These are phyloP conservation scores for Penicillium bialowiezense DNA, from an alignment of 495 filamentous ascomycete species.

Conservation along the genomic window DNA sequence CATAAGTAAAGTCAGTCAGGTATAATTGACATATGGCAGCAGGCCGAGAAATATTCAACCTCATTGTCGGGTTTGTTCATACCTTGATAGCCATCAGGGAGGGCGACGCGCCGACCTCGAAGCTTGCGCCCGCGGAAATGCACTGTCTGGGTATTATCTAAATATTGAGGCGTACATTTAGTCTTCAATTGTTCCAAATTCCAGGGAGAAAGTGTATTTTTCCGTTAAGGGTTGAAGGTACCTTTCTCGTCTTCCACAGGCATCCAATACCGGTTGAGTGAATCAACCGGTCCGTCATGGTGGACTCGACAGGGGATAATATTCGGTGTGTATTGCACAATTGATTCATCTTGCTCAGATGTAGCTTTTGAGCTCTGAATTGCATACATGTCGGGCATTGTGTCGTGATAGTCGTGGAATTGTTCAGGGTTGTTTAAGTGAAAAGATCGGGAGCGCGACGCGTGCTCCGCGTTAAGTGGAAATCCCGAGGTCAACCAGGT, in stretches of 20 bases:
- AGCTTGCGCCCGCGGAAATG: constrained; percentile 86
- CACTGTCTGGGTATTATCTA: constrained; percentile 52
- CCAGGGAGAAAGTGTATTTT: neutral
- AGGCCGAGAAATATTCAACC: too few relatives aligned
- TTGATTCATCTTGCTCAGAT: constrained; percentile 11
- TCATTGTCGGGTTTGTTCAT: constrained; percentile 5
- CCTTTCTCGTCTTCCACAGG: constrained; percentile 47
- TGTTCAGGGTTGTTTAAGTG: too few relatives aligned
- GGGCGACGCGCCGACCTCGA: constrained; percentile 58
- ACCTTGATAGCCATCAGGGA: constrained; percentile 79
- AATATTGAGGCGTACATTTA: neutral
- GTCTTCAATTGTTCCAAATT: constrained; percentile 6
- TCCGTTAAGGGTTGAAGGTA: constrained; percentile 7
- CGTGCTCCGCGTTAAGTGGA: constrained; percentile 37
- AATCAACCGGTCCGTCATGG: constrained; percentile 69
- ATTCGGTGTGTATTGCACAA: constrained; percentile 57
- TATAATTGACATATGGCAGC: too few relatives aligned
- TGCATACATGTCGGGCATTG: constrained; percentile 38
- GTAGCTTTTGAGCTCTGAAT: constrained; percentile 31
- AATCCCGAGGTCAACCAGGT: neutral
- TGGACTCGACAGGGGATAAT: constrained; percentile 82
- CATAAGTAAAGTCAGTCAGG: neutral
- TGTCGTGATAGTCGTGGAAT: neutral
- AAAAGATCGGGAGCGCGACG: constrained; percentile 30
- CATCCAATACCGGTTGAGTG: constrained; percentile 69